Conservation (phyloP, 2,329 filamentous ascomycete genomes). For the Colletotrichum brevisporum region DNA sequence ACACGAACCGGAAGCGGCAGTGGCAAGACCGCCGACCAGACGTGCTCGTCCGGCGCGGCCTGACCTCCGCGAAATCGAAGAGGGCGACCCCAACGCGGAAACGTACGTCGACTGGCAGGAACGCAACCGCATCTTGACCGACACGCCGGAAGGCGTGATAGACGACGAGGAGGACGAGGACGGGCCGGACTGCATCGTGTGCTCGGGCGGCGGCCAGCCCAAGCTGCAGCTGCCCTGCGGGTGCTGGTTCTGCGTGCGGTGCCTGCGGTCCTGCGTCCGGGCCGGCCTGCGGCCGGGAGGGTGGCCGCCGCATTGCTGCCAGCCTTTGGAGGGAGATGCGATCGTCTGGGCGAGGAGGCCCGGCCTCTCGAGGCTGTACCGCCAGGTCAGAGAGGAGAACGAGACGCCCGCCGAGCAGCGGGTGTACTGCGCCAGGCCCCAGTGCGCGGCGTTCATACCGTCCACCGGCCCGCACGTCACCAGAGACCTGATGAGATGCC, state of each 20-base stretch:
- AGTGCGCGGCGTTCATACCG: conserved; percentile 41
- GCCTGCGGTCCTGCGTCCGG: conserved; percentile 38
- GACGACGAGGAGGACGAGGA: not conserved
- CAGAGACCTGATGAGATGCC: conserved; percentile 27
- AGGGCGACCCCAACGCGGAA: not conserved
- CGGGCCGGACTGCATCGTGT: conserved; percentile 27
- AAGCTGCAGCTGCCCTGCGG: conserved; percentile 33
- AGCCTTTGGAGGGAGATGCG: conserved; percentile 29
- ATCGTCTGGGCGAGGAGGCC: conserved; percentile 27
- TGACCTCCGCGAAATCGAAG: not conserved
- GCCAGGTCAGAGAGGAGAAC: conserved; percentile 31
- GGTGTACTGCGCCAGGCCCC: conserved; percentile 36
- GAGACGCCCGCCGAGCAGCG: conserved; percentile 29
- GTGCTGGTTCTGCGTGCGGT: conserved; percentile 38
- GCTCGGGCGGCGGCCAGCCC: conserved; percentile 9
- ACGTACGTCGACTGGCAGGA: conserved; percentile 29
- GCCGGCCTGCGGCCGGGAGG: conserved; percentile 29
- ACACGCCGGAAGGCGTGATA: conserved; percentile 6
- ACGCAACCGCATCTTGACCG: conserved; percentile 31
- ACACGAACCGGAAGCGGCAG: not conserved
- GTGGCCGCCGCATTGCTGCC: conserved; percentile 41
- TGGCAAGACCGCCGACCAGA: not conserved
- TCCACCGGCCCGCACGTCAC: conserved; percentile 4
- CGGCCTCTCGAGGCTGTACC: conserved; percentile 28
- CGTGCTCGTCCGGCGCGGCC: not conserved